phyloP scores from a whole-genome alignment of 495 filamentous ascomycete genomes.

The Talaromyces nanjingensis region DNA sequence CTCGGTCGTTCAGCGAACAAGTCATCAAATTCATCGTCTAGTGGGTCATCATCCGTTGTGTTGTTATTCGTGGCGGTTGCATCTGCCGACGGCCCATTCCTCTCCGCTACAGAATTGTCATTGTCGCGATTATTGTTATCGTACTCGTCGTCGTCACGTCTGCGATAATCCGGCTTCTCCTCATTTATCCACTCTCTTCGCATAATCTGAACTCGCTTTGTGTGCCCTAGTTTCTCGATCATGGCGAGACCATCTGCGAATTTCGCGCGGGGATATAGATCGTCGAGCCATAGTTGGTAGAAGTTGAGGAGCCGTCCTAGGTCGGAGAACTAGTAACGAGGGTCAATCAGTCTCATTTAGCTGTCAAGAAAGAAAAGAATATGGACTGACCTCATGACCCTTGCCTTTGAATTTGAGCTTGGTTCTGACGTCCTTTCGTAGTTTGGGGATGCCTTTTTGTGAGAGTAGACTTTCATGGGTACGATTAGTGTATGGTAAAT shows the following conservation, averaged over 20 bases:
- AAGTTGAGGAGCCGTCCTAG: conserved; percentile 73
- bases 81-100: not conserved
- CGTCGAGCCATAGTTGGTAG: conserved; percentile 96
- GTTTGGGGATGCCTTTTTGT: conserved; percentile 71
- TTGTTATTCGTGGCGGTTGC: not conserved
- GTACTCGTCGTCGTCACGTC: not conserved
- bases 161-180: conserved; percentile 17
- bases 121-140: not conserved
- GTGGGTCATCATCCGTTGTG: not conserved
- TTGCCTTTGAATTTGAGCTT: conserved; percentile 82
- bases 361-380: not conserved
- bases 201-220: conserved; percentile 63
- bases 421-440: conserved; percentile 62
- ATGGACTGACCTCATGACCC: conserved; percentile 69
- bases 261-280: conserved; percentile 88
- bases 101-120: not conserved
- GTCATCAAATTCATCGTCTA: not conserved
- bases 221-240: conserved; percentile 90
- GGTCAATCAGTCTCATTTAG: not conserved
- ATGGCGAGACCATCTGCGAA: conserved; percentile 86
- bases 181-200: conserved; percentile 85
- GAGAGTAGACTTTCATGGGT: conserved; percentile 59
- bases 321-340: conserved; percentile 68
- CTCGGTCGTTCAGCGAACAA: not conserved
- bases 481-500: not conserved